Evolutionary conservation across 371 early-diverging fungal species (phyloP).

Genomic region (Mortierella sp.): DNA sequence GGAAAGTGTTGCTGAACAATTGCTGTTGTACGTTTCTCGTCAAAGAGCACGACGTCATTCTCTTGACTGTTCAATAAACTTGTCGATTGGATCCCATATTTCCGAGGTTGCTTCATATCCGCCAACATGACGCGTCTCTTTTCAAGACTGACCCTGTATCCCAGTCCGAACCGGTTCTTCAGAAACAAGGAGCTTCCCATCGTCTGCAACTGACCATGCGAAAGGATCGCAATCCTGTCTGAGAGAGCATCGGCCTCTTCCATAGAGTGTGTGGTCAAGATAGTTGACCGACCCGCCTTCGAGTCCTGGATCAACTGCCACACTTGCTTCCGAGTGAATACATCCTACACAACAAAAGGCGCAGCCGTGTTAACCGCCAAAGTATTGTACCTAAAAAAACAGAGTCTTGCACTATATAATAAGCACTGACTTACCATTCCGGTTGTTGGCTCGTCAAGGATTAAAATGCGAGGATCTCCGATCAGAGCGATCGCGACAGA

Average conservation of each 20-base stretch:
- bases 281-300: slow-evolving; percentile 67
- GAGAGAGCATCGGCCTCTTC: slow-evolving; percentile 79
- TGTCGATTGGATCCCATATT: slow-evolving; percentile 13
- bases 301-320: slow-evolving; percentile 77
- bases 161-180: slow-evolving; percentile 58
- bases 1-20: slow-evolving; percentile 48
- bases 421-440: slow-evolving; percentile 57
- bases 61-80: slow-evolving; percentile 7
- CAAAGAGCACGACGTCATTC: slow-evolving; percentile 23
- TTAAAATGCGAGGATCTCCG: slow-evolving; percentile 75
- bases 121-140: slow-evolving; percentile 55
- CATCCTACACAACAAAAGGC: slow-evolving; percentile 58
- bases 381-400: no score
- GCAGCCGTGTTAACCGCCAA: no score
- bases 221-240: slow-evolving; percentile 74
- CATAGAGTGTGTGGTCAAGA: slow-evolving; percentile 79
- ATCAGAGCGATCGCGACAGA: slow-evolving; percentile 77
- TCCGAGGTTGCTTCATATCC: slow-evolving; percentile 33
- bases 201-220: slow-evolving; percentile 65
- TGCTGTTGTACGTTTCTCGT: slow-evolving; percentile 25
- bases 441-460: slow-evolving; percentile 81
- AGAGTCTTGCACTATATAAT: no score
- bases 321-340: slow-evolving; percentile 71
- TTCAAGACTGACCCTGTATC: slow-evolving; percentile 54
- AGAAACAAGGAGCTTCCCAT: slow-evolving; percentile 58